Evolutionary conservation across 2,329 filamentous ascomycete species (phyloP), one percentile per base, ranked within the genome.

Genomic region (Myriosclerotinia duriaeana): DNA sequence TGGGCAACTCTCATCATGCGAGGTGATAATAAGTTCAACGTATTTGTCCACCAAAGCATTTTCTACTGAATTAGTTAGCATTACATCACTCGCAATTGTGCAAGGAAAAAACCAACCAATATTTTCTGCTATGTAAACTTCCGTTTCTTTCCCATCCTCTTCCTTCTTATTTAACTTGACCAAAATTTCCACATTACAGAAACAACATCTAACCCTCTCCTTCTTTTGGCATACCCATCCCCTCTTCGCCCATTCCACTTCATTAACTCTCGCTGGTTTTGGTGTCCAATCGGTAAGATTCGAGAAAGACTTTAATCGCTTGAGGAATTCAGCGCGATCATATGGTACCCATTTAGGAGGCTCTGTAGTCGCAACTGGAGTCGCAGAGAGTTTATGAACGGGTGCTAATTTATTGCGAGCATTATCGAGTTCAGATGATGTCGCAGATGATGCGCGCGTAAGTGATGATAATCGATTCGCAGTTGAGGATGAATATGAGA

Each of bases 261-360:
- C 95, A 75, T 87, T 92, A 72, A 98, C 88, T 44, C 83, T 83
- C 63, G 93, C 86, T 0, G 95, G 93, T 77, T 98, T 98, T 0
- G 92, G 90, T n/a, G 91, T 90, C 94, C 94, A 99, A 76, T 90
- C 86, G 64, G 92, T 95, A 58, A 98, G 88, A 71, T 94, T 92
- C 75, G 94, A 90, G 76, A 96, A 99, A 0, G 92, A 96, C 68
- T 89, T 89, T 38, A 99, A 82, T 34, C 95, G 83, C 72, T 85
- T 87, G 14, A 98, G 82, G 69, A 98, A 93, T 71, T 92, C 87
- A 50, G 88, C 87, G 64, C 95, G 90, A 76, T 95, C 93, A 80
- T 89, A 91, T 0, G 95, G 94, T 64, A 91, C 90, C 79, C 95
- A 98, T 73, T 89, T 92, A 1, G 91, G 87, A 73, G 76, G 52